Percentiles rank a stretch among this genome's conserved stretches.
These are phyloP conservation scores for Termitomyces sp. DNA, from an alignment of 768 basidiomycete species.

Conservation along the genomic window DNA sequence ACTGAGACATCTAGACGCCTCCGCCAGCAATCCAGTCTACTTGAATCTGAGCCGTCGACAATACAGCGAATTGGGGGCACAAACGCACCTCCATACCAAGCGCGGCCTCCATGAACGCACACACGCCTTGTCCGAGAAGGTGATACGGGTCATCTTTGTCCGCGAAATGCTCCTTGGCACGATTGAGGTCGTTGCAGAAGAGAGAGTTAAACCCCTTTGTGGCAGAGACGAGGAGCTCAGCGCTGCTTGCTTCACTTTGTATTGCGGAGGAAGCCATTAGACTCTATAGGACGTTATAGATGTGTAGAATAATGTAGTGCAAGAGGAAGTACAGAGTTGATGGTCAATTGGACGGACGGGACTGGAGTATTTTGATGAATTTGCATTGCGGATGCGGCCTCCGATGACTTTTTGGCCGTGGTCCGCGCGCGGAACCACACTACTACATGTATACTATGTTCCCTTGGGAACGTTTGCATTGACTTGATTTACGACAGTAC, in stretches of 20 bases:
- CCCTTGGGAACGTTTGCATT: too few species aligned
- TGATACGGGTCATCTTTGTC: constrained; percentile 61
- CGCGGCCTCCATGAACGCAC: constrained; percentile 72
- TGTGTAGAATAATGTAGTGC: background rate
- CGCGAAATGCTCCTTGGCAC: constrained; percentile 49
- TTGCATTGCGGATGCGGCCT: background rate
- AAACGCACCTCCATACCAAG: constrained; percentile 70
- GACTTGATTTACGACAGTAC: too few species aligned
- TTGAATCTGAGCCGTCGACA: background rate
- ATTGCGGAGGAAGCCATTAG: background rate
- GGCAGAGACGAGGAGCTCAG: constrained; percentile 28
- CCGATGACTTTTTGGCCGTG: background rate
- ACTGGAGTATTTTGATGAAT: background rate
- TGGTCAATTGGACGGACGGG: too few species aligned
- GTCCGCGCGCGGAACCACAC: too few species aligned
- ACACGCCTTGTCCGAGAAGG: constrained; percentile 64
- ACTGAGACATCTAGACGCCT: constrained; percentile 52
- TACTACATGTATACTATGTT: too few species aligned
- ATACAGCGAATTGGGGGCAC: background rate
- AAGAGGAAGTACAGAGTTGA: background rate
- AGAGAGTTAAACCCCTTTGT: constrained; percentile 59
- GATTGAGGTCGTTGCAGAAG: constrained; percentile 61
- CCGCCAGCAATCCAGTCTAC: constrained; percentile 56
- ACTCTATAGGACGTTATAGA: background rate
- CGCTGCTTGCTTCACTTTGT: constrained; percentile 6